Conservation (phyloP, 495 filamentous ascomycete species). For the Paragyromitra xinjiangensis region DNA sequence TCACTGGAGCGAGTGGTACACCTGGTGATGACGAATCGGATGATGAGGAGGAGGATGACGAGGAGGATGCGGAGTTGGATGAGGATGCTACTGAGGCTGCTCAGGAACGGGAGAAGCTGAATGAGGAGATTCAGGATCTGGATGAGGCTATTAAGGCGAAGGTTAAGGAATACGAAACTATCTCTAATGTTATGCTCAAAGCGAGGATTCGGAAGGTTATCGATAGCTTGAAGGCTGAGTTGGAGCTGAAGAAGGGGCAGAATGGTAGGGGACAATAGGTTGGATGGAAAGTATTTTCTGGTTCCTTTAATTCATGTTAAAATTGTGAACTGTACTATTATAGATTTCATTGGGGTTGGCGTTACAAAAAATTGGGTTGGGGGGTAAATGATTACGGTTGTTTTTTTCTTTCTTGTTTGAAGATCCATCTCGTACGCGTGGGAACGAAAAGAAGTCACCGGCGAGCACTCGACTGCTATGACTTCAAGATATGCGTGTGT, state of each 20-base stretch:
- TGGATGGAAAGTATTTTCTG: constrained; percentile 1
- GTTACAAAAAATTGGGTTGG: constrained; percentile 17
- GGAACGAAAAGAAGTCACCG: constrained; percentile 18
- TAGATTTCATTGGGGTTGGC: constrained; percentile 37
- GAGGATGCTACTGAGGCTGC: constrained; percentile 53
- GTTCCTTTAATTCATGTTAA: constrained; percentile 1
- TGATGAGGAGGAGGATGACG: constrained; percentile 51
- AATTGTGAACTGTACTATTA: constrained; percentile 31
- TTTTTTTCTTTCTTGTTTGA: constrained; percentile 7
- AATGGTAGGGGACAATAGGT: constrained; percentile 18
- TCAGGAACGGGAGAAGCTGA: constrained; percentile 49
- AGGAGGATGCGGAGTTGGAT: constrained; percentile 50
- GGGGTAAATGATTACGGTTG: constrained; percentile 24
- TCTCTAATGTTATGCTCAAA: constrained; percentile 53
- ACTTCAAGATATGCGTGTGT: constrained; percentile 4
- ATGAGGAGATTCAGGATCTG: constrained; percentile 56
- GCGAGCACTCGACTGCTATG: constrained; percentile 22
- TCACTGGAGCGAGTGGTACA: constrained; percentile 31
- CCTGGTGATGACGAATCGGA: constrained; percentile 47
- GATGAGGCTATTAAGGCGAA: constrained; percentile 53
- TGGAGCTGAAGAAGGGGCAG: constrained; percentile 52
- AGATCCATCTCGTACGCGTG: not conserved
- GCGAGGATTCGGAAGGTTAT: constrained; percentile 50
- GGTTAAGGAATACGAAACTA: constrained; percentile 45
- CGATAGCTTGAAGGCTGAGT: constrained; percentile 42